Conservation (phyloP, 75 land plant species). For the Sequoia sempervirens region DNA sequence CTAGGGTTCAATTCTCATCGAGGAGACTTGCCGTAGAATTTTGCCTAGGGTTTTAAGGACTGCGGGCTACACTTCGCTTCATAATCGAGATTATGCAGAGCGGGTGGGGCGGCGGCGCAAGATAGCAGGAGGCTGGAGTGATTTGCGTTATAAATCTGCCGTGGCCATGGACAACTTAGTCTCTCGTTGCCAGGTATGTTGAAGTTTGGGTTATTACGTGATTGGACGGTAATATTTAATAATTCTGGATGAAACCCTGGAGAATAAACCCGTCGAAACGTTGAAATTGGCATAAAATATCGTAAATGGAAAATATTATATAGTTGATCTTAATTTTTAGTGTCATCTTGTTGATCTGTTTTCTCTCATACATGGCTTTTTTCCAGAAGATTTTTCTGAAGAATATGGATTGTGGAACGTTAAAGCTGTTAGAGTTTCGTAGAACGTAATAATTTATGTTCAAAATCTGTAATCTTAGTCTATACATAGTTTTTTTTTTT, state of each 20-base stretch:
- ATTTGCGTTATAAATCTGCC: neutral
- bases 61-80: too few relatives aligned
- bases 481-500: too few relatives aligned
- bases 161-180: slow-evolving; percentile 4
- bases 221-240: neutral
- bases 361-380: neutral
- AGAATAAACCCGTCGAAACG: neutral
- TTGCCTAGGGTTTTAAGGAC: neutral
- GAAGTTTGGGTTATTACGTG: neutral
- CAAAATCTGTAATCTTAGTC: too few relatives aligned
- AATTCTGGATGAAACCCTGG: neutral
- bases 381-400: neutral
- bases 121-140: neutral
- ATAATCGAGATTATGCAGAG: neutral
- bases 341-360: neutral
- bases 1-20: neutral
- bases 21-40: neutral
- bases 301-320: neutral
- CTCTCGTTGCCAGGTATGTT: slow-evolving; percentile 4
- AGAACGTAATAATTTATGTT: neutral
- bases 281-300: neutral
- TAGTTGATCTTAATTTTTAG: neutral
- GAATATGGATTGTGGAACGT: neutral
- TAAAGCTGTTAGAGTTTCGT: neutral
- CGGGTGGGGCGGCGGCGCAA: neutral